Evolutionary conservation across 2,329 filamentous ascomycete genomes (phyloP).

Genomic region (Zasmidium citrigriseum): DNA sequence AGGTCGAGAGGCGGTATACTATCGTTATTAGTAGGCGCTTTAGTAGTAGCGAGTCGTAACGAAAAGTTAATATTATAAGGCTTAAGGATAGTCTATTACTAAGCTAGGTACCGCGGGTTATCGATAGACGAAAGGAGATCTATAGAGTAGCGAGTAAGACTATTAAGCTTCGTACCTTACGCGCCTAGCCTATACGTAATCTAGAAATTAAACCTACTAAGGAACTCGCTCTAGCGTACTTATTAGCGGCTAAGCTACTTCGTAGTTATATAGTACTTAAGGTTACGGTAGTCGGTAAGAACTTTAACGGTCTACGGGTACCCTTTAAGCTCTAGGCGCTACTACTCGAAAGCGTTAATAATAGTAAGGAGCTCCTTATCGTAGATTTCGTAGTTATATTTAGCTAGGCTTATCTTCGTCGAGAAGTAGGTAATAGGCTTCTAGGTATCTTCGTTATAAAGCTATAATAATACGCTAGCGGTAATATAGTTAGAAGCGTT

Average conservation of each 20-base stretch:
- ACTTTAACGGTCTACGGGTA: slow-evolving; percentile 7
- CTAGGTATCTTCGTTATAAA: background rate
- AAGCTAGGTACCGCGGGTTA: background rate
- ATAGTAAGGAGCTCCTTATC: slow-evolving; percentile 41
- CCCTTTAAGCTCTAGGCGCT: background rate
- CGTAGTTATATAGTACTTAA: too few relatives aligned
- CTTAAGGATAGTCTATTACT: background rate
- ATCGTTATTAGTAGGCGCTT: background rate
- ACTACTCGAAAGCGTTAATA: slow-evolving; percentile 33
- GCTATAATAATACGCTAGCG: background rate
- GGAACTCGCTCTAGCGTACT: slow-evolving; percentile 26
- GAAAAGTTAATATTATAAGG: background rate
- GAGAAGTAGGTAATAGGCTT: slow-evolving; percentile 29
- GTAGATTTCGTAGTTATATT: slow-evolving; percentile 32
- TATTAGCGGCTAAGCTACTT: slow-evolving; percentile 33
- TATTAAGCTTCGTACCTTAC: slow-evolving; percentile 14
- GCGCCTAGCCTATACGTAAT: background rate
- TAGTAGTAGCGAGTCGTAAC: background rate
- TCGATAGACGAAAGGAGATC: background rate
- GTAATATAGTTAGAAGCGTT: background rate
- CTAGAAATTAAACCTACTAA: slow-evolving; percentile 4
- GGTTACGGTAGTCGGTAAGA: slow-evolving; percentile 32
- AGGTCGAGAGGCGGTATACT: too few relatives aligned
- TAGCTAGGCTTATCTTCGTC: slow-evolving; percentile 21
- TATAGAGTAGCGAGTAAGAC: background rate